Percentiles rank a stretch among this genome's conserved stretches.
phyloP scores from a whole-genome alignment of 169 alveolate genomes.

The Perkinsus marinus region DNA sequence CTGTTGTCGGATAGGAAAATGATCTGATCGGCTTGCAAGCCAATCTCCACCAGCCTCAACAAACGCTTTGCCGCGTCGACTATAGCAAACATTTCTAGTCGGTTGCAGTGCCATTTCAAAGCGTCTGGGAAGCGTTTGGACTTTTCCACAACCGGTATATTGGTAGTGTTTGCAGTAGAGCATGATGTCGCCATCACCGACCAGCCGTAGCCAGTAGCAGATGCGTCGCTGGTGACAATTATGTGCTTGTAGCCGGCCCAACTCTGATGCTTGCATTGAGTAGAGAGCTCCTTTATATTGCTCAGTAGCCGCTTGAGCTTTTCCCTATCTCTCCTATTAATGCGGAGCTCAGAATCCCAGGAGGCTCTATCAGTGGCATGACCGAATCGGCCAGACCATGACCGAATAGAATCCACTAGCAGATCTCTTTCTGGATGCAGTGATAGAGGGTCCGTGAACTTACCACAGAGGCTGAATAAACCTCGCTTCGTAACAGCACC shows the following conservation, averaged over 20 bases:
- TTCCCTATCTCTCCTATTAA: neutral
- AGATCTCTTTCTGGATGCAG: neutral
- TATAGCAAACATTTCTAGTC: neutral
- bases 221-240: neutral
- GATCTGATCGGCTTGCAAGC: too few species aligned
- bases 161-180: neutral
- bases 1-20: too few species aligned
- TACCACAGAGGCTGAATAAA: neutral
- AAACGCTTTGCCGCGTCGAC: too few species aligned
- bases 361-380: neutral
- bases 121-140: neutral
- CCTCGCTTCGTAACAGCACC: neutral
- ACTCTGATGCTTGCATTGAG: neutral
- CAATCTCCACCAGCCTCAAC: too few species aligned
- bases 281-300: neutral
- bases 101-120: neutral
- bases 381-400: neutral
- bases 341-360: neutral
- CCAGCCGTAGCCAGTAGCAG: neutral
- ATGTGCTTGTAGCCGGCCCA: neutral
- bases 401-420: neutral
- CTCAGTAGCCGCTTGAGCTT: neutral
- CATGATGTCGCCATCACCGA: too few species aligned
- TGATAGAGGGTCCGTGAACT: neutral
- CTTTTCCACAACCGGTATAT: neutral